phyloP scores from a whole-genome alignment of 768 basidiomycete species.

The Lentinula sp. region DNA sequence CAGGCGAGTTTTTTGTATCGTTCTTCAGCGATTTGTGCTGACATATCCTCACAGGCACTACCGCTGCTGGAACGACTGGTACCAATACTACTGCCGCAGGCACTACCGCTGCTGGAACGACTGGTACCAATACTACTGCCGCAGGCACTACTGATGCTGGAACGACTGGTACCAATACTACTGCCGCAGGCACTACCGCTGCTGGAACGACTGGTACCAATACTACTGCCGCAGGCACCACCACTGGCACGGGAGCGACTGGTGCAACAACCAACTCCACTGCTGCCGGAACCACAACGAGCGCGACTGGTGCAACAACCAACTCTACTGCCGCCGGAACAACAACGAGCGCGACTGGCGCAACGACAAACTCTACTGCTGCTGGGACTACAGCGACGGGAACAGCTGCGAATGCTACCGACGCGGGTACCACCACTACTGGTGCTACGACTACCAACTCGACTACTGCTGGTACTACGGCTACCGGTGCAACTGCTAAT shows the following conservation, averaged over 20 bases:
- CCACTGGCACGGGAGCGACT: neutral
- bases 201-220: neutral
- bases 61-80: neutral
- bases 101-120: neutral
- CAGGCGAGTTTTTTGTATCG: neutral
- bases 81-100: neutral
- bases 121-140: neutral
- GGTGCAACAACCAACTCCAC: neutral
- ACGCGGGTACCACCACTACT: conserved; percentile 12
- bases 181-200: neutral
- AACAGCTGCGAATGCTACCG: conserved; percentile 14
- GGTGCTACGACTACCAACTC: conserved; percentile 3
- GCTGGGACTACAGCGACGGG: neutral
- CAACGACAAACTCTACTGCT: neutral
- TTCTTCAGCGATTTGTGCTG: too few relatives aligned
- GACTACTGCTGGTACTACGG: neutral
- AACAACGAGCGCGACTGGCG: conserved; percentile 7
- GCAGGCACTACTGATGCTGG: neutral
- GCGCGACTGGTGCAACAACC: neutral
- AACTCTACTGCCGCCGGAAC: conserved; percentile 4
- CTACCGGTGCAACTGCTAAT: neutral
- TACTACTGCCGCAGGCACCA: neutral
- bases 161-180: neutral
- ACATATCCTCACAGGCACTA: neutral
- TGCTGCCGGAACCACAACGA: conserved; percentile 5